Base-by-base conservation (phyloP, 208 protist species). In the Acanthamoeba castellanii region DNA sequence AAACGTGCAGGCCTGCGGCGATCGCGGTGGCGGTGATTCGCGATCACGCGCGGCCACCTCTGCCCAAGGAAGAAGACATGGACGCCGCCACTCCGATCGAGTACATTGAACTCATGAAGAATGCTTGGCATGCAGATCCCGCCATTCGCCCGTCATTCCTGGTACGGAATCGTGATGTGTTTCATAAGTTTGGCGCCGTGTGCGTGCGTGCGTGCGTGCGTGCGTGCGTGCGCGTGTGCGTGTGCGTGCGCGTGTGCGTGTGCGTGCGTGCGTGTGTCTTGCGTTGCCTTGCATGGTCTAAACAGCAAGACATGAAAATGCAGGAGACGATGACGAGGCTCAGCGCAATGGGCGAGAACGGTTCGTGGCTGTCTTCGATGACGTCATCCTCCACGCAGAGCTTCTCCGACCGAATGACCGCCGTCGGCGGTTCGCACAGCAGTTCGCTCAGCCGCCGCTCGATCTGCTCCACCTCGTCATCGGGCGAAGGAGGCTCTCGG, bases 21-120 rank as follows among this genome's bases (percentile, higher is more conserved):
- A 81, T 81, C 34, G 72, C 72, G 42, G 72, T 81, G 34, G 72
- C 72, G 6, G 72, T 81, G 72, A 37, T 81, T 7, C 30, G 72
- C 2, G 72, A 81, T 34, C 14, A 50, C 34, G 22, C 30, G 2
- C 72, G 72, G 30, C 72, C 72, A n/a, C 3, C 30, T 2, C 30
- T 81, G 22, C 72, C 72, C 30, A 2, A 7, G 1, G 64, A 70
- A 6, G n/a, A 70, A 32, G 72, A 42, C 3, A 1, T 30, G 30
- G 72, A 5, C 30, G 42, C 3, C 11, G 5, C 16, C 6, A n/a
- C 50, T 3, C 37, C 30, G 1, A 3, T 8, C 5, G 72, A 81
- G 32, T 81, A 81, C 42, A 22, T 13, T 2, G 72, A 81, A 16
- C n/a, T 81, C 3, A 81, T 81, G 72, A 4, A 22, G 18, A 81